Base-by-base conservation (phyloP, 2,329 filamentous ascomycete species). In the Fusarium keratoplasticum region DNA sequence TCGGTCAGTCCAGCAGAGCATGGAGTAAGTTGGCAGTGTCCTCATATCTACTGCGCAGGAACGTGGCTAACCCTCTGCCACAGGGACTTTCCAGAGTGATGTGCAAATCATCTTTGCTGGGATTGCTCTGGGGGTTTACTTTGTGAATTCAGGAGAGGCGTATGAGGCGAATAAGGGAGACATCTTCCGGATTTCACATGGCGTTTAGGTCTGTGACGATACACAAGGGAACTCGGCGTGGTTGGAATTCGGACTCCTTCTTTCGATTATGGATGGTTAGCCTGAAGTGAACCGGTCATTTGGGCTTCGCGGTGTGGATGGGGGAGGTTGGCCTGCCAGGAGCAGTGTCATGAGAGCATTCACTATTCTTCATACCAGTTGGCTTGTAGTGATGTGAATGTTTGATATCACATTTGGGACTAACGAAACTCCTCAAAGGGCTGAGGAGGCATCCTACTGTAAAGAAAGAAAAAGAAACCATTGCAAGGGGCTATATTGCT, bases 1-100 rank as follows among this genome's bases (percentile, higher is more conserved):
- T 62, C 89, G 94, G 77, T 94, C 93, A 11, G 93, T 96, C 5
- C 93, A 92, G 80, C 84, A 89, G 73, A 92, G 89, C 78, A 87
- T 90, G 84, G 90, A 92, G 86, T 91, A 84, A 82, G 85, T 62
- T 42, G 62, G 29, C 42, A 20, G 16, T 5, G 2, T 20, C 9
- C 18, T 20, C 29, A 7, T 5, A 20, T 11, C 18, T 18, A 16
- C 13, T 10, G 14, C 16, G 27, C 1, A 29, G 7, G 27, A 44
- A n/a, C 11, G 22, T 33, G 20, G 22, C 69, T 78, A 55, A 78
- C 22, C 2, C 22, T 14, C 10, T 20, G 8, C 50, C 6, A 20
- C 27, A 84, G 82, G 62, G 80, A 83, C 27, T 81, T 82, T 52
- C 79, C 77, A 25, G 80, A 82, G 66, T 82, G 75, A 74, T 29